Base-by-base conservation (phyloP, 164 flowering plant genomes). In the Stephania japonica region DNA sequence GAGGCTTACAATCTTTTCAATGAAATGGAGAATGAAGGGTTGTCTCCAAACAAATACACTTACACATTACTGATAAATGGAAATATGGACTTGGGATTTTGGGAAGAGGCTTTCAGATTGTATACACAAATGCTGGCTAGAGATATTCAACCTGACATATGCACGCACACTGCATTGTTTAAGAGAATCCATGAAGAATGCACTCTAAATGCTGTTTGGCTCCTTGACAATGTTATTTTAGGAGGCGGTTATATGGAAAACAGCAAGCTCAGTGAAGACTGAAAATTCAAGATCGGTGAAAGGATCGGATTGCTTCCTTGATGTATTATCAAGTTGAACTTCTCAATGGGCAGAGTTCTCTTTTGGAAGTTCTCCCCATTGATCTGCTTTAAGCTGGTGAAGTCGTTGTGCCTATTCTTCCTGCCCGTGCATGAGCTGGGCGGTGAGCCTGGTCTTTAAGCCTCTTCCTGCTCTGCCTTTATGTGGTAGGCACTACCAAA, bases 31-130 rank as follows among this genome's bases (percentile, higher is more conserved):
- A 81, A 74, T 56, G 82, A 76, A 50, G 86, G 88, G 26, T 64
- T 91, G 56, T 53, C 64, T 21, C 90, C 94, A 13, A 89, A 90
- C 73, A 91, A 87, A 76, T 89, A 85, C 74, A 86, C 84, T 14
- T 90, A 90, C 78, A 89, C 90, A 21, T 79, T 86, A 47, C 75
- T 91, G 70, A 91, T 91, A 76, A 81, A 85, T 73, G 85, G 69
- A 73, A 86, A 87, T 81, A 80, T 83, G 75, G 77, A 85, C 27
- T 21, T 74, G 67, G 87, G 83, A 44, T 79, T 87, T 72, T 84
- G 87, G 91, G 32, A 78, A 5, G 90, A 87, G 75, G 92, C 87
- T 65, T 70, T 87, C 18, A 82, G 86, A 75, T 79, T 91, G 78
- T 90, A 88, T 44, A 77, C 75, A 56, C 80, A 85, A 78, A 91